Conservation (phyloP, 176 grass and related monocot genomes). For the Tillandsia leiboldiana region DNA sequence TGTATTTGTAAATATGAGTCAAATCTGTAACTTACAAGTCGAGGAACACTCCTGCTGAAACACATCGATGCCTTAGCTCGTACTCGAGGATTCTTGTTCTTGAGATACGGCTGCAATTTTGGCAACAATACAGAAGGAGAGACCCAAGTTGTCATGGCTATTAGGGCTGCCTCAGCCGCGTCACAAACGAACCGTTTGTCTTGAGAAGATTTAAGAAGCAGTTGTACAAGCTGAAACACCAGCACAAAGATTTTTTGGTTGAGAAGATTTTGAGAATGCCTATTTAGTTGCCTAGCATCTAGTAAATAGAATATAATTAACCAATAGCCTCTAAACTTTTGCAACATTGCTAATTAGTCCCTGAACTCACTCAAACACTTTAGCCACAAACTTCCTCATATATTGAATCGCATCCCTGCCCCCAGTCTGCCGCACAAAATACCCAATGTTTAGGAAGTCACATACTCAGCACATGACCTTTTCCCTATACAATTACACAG, state of each 20-base stretch:
- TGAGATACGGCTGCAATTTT: slow-evolving; percentile 78
- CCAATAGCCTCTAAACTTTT: not conserved
- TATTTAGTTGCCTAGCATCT: too few relatives aligned
- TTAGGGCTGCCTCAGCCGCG: slow-evolving; percentile 71
- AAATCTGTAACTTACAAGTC: slow-evolving; percentile 58
- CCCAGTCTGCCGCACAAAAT: too few relatives aligned
- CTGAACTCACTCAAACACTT: too few relatives aligned
- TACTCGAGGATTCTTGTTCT: slow-evolving; percentile 78
- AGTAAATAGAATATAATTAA: slow-evolving; percentile 1
- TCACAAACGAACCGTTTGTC: slow-evolving; percentile 99
- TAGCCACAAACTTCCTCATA: too few relatives aligned
- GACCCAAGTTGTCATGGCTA: slow-evolving; percentile 72
- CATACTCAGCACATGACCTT: too few relatives aligned
- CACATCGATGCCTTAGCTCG: slow-evolving; percentile 92
- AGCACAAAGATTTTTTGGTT: too few relatives aligned
- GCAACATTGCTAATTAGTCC: too few relatives aligned
- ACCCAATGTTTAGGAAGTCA: too few relatives aligned
- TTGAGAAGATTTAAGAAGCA: slow-evolving; percentile 95
- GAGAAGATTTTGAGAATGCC: too few relatives aligned
- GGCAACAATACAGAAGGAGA: slow-evolving; percentile 57
- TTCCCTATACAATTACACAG: too few relatives aligned
- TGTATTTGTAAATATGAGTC: not conserved
- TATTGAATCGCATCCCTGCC: too few relatives aligned
- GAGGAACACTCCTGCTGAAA: slow-evolving; percentile 76
- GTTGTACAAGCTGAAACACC: slow-evolving; percentile 56